Evolutionary conservation across 495 filamentous ascomycete species (phyloP).

Genomic region (Podospora didyma): DNA sequence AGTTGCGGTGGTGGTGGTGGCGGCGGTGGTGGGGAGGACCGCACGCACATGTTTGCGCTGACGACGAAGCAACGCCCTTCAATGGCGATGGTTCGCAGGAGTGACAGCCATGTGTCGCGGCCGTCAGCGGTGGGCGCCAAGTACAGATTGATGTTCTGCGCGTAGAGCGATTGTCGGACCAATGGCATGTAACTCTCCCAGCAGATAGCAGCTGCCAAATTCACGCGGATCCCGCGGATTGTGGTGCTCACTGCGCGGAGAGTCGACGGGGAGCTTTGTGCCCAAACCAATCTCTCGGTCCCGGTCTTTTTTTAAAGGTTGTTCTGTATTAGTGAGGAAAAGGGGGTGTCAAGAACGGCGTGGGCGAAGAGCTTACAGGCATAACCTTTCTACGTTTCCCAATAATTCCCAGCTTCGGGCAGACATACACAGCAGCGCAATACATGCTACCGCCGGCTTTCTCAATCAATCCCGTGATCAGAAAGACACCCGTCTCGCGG

Average conservation of each 20-base stretch:
- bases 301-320: constrained; percentile 52
- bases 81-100: constrained; percentile 75
- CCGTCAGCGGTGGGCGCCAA: constrained; percentile 88
- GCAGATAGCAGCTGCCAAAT: constrained; percentile 83
- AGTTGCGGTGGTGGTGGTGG: not conserved
- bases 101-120: constrained; percentile 75
- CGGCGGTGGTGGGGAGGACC: constrained; percentile 1
- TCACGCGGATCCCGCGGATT: constrained; percentile 74
- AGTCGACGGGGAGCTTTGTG: constrained; percentile 75
- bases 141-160: constrained; percentile 89
- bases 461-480: constrained; percentile 78
- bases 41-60: constrained; percentile 78
- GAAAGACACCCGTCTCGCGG: constrained; percentile 70
- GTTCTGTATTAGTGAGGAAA: not conserved
- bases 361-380: constrained; percentile 49
- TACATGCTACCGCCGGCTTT: constrained; percentile 77
- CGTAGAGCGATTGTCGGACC: constrained; percentile 66
- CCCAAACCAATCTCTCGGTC: constrained; percentile 82
- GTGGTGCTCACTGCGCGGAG: constrained; percentile 75
- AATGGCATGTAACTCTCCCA: constrained; percentile 99
- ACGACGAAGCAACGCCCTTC: constrained; percentile 88
- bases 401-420: constrained; percentile 63
- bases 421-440: constrained; percentile 79
- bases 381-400: constrained; percentile 95
- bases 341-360: not conserved